A percentile compares a stretch with the other conserved stretches of the same genome.
Evolutionary conservation across 2,329 filamentous ascomycete genomes (phyloP).

Genomic region (Magnaporthiopsis incrustans): DNA sequence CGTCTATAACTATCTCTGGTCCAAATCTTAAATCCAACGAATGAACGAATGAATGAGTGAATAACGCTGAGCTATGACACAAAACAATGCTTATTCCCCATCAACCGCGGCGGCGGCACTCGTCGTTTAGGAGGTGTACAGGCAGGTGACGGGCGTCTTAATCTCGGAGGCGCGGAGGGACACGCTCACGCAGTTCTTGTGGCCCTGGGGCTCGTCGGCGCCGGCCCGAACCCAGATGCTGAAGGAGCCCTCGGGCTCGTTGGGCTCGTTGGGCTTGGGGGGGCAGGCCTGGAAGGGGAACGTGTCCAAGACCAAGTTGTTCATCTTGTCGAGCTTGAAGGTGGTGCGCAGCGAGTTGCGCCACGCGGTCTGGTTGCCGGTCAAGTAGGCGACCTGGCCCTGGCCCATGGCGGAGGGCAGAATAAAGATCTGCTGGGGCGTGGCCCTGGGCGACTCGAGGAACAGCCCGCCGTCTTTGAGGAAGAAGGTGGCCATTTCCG

Average conservation of each 20-base stretch:
- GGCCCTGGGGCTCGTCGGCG: constrained; percentile 25
- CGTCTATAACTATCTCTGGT: too few species aligned
- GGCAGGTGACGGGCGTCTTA: constrained; percentile 16
- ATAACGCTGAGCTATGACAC: too few species aligned
- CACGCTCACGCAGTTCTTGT: constrained; percentile 29
- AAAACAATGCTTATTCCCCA: too few species aligned
- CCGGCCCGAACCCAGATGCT: constrained; percentile 27
- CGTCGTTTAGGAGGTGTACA: background rate
- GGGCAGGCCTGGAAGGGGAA: constrained; percentile 35
- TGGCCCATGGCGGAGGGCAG: constrained; percentile 23
- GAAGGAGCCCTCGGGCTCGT: constrained; percentile 40
- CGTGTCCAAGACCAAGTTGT: constrained; percentile 36
- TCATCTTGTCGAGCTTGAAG: constrained; percentile 35
- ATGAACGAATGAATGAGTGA: too few species aligned
- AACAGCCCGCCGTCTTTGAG: constrained; percentile 32
- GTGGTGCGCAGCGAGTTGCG: constrained; percentile 36
- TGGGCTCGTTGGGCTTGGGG: constrained; percentile 17
- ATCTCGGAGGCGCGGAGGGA: constrained; percentile 20
- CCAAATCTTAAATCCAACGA: too few species aligned
- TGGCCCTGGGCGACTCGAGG: constrained; percentile 35
- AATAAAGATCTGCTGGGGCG: constrained; percentile 40
- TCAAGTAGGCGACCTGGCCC: constrained; percentile 44
- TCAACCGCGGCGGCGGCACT: too few species aligned
- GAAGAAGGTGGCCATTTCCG: constrained; percentile 43
- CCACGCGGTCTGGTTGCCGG: constrained; percentile 28